These are phyloP conservation scores for Conringia planisiliqua DNA, from an alignment of 345 rosid species.

Conservation along the genomic window DNA sequence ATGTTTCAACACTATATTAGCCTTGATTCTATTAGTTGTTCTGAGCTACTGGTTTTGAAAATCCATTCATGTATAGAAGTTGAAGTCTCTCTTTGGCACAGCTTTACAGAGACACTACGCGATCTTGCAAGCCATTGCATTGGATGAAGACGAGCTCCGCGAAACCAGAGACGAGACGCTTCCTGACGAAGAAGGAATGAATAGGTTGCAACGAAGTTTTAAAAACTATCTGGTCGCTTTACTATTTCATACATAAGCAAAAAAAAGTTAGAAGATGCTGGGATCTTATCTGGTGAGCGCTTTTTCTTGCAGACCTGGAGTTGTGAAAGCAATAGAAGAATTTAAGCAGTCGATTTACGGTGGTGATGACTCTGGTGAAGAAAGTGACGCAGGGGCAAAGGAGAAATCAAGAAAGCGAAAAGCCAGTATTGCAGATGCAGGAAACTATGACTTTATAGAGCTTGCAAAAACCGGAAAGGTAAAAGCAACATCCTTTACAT, in stretches of 20 bases:
- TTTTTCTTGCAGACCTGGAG: conserved; percentile 47
- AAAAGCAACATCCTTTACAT: conserved; percentile 8
- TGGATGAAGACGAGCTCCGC: conserved; percentile 75
- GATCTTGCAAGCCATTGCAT: conserved; percentile 77
- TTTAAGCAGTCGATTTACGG: conserved; percentile 77
- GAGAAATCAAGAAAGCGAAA: conserved; percentile 67
- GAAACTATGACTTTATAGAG: conserved; percentile 60
- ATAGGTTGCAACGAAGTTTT: conserved; percentile 41
- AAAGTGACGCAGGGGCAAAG: conserved; percentile 37
- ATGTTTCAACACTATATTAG: conserved; percentile 8
- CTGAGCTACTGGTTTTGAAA: conserved; percentile 2
- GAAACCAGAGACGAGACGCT: conserved; percentile 71
- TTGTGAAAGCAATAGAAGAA: conserved; percentile 64
- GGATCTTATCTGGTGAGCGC: background rate
- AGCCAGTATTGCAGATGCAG: conserved; percentile 49
- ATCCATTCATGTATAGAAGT: background rate
- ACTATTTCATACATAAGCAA: background rate
- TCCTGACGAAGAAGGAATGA: conserved; percentile 88
- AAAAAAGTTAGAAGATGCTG: background rate
- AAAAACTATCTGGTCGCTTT: background rate
- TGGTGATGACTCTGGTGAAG: conserved; percentile 65
- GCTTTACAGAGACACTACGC: conserved; percentile 95
- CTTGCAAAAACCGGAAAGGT: conserved; percentile 91
- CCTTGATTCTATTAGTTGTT: background rate
- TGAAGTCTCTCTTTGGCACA: conserved; percentile 35